phyloP scores from a whole-genome alignment of 1,139 yeast species.

The Yamadazyma sp. region DNA sequence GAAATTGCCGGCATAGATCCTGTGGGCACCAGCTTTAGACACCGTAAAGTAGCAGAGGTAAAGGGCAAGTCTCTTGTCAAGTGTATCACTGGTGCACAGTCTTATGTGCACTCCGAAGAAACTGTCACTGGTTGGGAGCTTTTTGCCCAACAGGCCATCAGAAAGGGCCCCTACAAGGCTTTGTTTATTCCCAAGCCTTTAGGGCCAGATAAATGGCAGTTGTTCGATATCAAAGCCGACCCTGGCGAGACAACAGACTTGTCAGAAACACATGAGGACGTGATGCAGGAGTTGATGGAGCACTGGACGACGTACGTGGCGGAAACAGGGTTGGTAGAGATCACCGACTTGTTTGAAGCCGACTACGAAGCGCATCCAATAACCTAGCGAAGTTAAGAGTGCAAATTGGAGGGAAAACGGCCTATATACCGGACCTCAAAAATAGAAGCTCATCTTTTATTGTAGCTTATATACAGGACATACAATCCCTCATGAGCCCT shows the following conservation, averaged over 20 bases:
- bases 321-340: constrained; percentile 52
- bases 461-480: too few species aligned
- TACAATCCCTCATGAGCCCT: too few species aligned
- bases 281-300: constrained; percentile 37
- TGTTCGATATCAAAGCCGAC: constrained; percentile 42
- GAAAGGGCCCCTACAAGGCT: constrained; percentile 52
- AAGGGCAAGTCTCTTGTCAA: constrained; percentile 44
- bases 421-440: too few species aligned
- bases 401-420: too few species aligned
- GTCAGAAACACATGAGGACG: constrained; percentile 28
- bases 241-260: constrained; percentile 51
- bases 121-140: constrained; percentile 60
- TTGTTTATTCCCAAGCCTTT: constrained; percentile 48
- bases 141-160: constrained; percentile 54
- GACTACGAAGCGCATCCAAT: constrained; percentile 3
- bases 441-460: too few species aligned
- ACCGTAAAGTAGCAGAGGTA: constrained; percentile 37
- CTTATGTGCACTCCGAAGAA: constrained; percentile 40
- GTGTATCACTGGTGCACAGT: constrained; percentile 25
- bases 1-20: constrained; percentile 47
- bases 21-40: constrained; percentile 40
- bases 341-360: constrained; percentile 9
- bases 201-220: constrained; percentile 52
- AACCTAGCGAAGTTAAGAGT: too few species aligned
- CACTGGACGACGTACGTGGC: constrained; percentile 57